Evolutionary conservation across 202 grass and related monocot genomes (phyloP).

Genomic region (Schoenoplectus tabernaemontani): DNA sequence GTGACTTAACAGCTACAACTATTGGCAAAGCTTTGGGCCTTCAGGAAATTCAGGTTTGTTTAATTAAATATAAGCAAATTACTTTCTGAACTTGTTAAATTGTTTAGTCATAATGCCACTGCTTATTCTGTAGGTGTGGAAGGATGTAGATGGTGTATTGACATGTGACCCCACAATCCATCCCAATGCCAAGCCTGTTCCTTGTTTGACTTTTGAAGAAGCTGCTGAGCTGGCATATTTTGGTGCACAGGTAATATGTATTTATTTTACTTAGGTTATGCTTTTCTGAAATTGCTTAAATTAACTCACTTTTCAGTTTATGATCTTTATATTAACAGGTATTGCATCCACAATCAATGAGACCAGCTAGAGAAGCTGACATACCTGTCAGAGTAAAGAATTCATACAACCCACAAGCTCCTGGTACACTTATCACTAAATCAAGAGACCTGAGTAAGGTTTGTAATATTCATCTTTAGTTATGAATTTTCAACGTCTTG

Average conservation of each 20-base stretch:
- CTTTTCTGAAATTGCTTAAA: background rate
- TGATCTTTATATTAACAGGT: slow-evolving; percentile 36
- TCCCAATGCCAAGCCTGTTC: slow-evolving; percentile 69
- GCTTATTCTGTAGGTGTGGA: slow-evolving; percentile 62
- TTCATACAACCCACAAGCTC: slow-evolving; percentile 79
- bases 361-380: slow-evolving; percentile 76
- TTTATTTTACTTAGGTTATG: background rate
- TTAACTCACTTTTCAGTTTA: background rate
- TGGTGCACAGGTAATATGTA: slow-evolving; percentile 65
- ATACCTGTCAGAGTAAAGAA: slow-evolving; percentile 97
- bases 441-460: slow-evolving; percentile 93
- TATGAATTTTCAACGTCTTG: background rate
- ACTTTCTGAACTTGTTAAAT: background rate
- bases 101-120: slow-evolving; percentile 8
- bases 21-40: slow-evolving; percentile 96
- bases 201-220: slow-evolving; percentile 96
- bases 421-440: slow-evolving; percentile 90
- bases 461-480: slow-evolving; percentile 16
- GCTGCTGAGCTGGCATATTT: slow-evolving; percentile 99
- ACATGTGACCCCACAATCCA: slow-evolving; percentile 96
- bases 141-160: slow-evolving; percentile 98
- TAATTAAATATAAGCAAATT: background rate
- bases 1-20: slow-evolving; percentile 87
- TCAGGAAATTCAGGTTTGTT: slow-evolving; percentile 83
- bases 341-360: slow-evolving; percentile 95